A percentile compares a stretch with the other conserved stretches of the same genome.
phyloP scores from a whole-genome alignment of 257 asterid species.

The Solanum pinnatisectum region DNA sequence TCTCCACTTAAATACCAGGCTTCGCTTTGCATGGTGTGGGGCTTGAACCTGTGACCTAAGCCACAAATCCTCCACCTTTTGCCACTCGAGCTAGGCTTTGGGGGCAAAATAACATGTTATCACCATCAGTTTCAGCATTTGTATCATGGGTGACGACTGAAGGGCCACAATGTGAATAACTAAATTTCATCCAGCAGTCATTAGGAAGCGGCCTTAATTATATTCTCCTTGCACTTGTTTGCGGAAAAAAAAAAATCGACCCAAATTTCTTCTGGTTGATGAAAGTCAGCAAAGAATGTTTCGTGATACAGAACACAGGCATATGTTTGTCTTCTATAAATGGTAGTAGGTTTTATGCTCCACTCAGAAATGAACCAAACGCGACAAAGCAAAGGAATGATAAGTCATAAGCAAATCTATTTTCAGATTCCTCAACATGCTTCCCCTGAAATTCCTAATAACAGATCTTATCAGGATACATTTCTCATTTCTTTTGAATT shows the following conservation, averaged over 20 bases:
- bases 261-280: background rate
- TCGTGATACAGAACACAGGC: background rate
- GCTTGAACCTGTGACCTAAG: background rate
- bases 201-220: background rate
- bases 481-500: background rate
- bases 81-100: background rate
- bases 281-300: background rate
- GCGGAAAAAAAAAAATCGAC: background rate
- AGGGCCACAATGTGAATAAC: background rate
- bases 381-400: background rate
- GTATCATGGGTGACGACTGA: background rate
- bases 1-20: background rate
- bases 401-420: background rate
- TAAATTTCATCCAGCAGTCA: background rate
- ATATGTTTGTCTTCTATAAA: background rate
- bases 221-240: background rate
- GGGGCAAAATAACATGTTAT: background rate
- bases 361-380: background rate
- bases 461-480: background rate
- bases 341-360: background rate
- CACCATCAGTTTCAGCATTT: background rate
- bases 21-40: background rate
- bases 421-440: background rate
- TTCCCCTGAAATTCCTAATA: background rate
- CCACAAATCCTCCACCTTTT: background rate